Percentiles rank a stretch among this genome's conserved stretches.
Conservation (phyloP, 2,329 filamentous ascomycete genomes). For the Xylaria hypoxylon region DNA sequence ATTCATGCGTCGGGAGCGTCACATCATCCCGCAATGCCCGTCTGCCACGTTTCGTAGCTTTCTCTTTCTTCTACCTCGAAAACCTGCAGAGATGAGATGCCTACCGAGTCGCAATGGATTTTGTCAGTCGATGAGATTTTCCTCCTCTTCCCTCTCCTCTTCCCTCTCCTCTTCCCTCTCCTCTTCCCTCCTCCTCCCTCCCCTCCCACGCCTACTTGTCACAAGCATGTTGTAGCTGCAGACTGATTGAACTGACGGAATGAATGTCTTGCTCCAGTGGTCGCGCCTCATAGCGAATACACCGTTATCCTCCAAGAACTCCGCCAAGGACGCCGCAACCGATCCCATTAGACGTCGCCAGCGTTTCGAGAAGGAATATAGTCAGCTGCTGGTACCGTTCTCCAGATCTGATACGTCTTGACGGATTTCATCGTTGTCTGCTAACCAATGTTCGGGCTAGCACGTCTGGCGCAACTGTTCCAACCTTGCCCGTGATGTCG, state of each 20-base stretch:
- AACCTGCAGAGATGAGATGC: slow-evolving; percentile 56
- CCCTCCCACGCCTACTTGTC: background rate
- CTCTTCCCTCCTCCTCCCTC: background rate
- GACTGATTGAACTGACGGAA: slow-evolving; percentile 32
- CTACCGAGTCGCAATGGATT: slow-evolving; percentile 65
- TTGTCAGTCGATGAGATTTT: slow-evolving; percentile 57
- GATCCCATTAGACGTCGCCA: slow-evolving; percentile 73
- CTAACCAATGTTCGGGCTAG: slow-evolving; percentile 46
- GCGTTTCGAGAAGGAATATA: slow-evolving; percentile 75
- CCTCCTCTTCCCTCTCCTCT: background rate
- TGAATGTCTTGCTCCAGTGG: slow-evolving; percentile 61
- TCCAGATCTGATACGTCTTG: slow-evolving; percentile 9
- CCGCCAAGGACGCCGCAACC: slow-evolving; percentile 69
- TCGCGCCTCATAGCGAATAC: slow-evolving; percentile 74
- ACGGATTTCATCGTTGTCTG: background rate
- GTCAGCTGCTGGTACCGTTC: slow-evolving; percentile 66
- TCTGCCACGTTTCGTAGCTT: slow-evolving; percentile 5
- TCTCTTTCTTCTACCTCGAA: slow-evolving; percentile 8
- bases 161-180: background rate
- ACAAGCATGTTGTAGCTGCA: background rate
- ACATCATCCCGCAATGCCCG: slow-evolving; percentile 9
- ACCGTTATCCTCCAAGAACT: slow-evolving; percentile 66
- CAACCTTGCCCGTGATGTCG: slow-evolving; percentile 69
- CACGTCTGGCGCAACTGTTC: slow-evolving; percentile 72
- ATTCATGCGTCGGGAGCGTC: slow-evolving; percentile 30